Percentiles rank a stretch among this genome's conserved stretches.
Evolutionary conservation across 192 early-diverging fungal species (phyloP).

Genomic region (Umbelopsis sp.): DNA sequence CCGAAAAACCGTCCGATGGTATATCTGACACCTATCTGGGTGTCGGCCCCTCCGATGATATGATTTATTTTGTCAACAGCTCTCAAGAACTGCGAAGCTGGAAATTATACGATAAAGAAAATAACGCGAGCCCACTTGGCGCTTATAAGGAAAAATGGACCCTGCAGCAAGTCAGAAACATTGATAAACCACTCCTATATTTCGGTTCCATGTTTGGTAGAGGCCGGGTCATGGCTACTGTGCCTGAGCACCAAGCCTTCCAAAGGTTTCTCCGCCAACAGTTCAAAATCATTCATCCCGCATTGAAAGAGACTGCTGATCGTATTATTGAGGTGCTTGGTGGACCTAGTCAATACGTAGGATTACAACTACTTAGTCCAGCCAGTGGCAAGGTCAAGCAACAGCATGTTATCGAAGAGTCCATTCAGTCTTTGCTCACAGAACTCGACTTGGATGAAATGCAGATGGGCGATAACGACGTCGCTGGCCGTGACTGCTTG

Average conservation of each 20-base stretch:
- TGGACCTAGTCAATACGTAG: slow-evolving; percentile 19
- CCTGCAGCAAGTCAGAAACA: not conserved
- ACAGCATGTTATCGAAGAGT: slow-evolving; percentile 10
- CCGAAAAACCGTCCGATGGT: slow-evolving; percentile 22
- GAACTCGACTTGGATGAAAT: slow-evolving; percentile 12
- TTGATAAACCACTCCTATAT: slow-evolving; percentile 25
- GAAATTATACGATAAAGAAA: not conserved
- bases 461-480: slow-evolving; percentile 7
- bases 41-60: not conserved
- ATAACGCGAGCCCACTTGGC: slow-evolving; percentile 7
- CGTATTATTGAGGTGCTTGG: slow-evolving; percentile 24
- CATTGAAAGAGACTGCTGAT: slow-evolving; percentile 12
- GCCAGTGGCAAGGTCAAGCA: slow-evolving; percentile 1
- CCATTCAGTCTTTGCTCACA: slow-evolving; percentile 12
- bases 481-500: not conserved
- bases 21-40: not conserved
- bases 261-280: not conserved
- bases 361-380: slow-evolving; percentile 12
- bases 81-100: slow-evolving; percentile 20
- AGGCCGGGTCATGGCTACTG: slow-evolving; percentile 2
- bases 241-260: not conserved
- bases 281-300: slow-evolving; percentile 6
- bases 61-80: slow-evolving; percentile 28
- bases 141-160: not conserved
- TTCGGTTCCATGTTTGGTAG: slow-evolving; percentile 30